Evolutionary conservation across 257 asterid species (phyloP).

Genomic region (Fraxinus anomala): DNA sequence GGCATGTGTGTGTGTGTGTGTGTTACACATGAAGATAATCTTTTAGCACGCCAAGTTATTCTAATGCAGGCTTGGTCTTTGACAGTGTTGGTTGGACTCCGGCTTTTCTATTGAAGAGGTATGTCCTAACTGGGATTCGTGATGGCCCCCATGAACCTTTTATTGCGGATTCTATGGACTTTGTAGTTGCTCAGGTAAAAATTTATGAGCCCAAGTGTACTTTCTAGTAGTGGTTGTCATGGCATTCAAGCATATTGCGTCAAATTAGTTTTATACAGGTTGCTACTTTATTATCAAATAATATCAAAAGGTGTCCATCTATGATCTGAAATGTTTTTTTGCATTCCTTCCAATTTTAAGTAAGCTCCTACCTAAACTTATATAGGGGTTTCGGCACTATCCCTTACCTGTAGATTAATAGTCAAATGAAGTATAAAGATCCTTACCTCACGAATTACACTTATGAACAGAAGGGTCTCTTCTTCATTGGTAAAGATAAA

Average conservation of each 20-base stretch:
- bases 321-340: background rate
- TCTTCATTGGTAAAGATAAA: background rate
- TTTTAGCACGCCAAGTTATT: conserved; percentile 19
- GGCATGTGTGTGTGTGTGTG: background rate
- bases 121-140: conserved; percentile 84
- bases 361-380: background rate
- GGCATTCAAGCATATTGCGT: background rate
- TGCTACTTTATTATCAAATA: background rate
- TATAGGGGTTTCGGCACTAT: background rate
- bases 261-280: no score
- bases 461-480: background rate
- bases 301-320: background rate
- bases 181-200: conserved; percentile 94
- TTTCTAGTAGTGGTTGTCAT: conserved; percentile 10
- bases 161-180: conserved; percentile 96
- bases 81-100: conserved; percentile 97
- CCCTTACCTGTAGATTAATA: background rate
- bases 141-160: conserved; percentile 97
- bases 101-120: conserved; percentile 82
- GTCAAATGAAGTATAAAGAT: background rate
- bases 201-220: background rate
- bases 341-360: background rate
- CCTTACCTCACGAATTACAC: background rate
- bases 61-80: conserved; percentile 33
- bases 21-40: background rate